These are phyloP conservation scores for Chytriomyces confervae DNA, from an alignment of 192 early-diverging fungal genomes.

Conservation along the genomic window DNA sequence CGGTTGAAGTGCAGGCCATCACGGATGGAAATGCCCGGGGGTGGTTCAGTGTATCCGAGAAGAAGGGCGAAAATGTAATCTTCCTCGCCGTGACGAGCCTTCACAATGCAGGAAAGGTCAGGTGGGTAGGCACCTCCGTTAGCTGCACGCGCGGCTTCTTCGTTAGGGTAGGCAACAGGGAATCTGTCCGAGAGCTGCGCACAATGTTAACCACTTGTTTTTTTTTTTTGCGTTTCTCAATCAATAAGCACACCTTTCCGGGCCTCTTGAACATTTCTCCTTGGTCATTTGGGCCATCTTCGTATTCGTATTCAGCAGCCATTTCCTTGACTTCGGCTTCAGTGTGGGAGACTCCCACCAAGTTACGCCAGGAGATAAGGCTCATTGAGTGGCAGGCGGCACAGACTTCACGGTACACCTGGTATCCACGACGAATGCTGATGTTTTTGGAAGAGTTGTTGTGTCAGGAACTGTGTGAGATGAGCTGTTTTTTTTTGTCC, in stretches of 20 bases:
- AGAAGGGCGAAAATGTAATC: constrained; percentile 96
- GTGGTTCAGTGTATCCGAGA: constrained; percentile 93
- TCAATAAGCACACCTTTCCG: constrained; percentile 67
- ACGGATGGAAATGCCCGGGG: constrained; percentile 89
- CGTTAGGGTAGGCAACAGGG: constrained; percentile 92
- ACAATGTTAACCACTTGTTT: neutral
- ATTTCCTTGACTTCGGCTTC: constrained; percentile 92
- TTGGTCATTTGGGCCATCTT: constrained; percentile 89
- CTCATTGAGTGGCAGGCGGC: constrained; percentile 96
- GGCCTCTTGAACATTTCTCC: constrained; percentile 93
- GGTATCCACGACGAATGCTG: constrained; percentile 97
- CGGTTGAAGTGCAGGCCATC: constrained; percentile 99
- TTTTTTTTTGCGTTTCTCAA: neutral
- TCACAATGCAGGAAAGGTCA: constrained; percentile 92
- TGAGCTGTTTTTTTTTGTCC: too few species aligned
- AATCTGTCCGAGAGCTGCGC: constrained; percentile 81
- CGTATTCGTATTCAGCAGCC: constrained; percentile 90
- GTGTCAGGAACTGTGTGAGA: too few species aligned
- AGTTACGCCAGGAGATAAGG: constrained; percentile 91
- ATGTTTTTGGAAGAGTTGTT: neutral
- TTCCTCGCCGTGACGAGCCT: constrained; percentile 94
- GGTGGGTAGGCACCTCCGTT: constrained; percentile 96
- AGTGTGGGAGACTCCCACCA: constrained; percentile 93
- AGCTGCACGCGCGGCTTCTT: constrained; percentile 93
- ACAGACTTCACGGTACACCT: constrained; percentile 98